Evolutionary conservation across 805 yeast genomes (phyloP).

Genomic region (Blastobotrys parvus): DNA sequence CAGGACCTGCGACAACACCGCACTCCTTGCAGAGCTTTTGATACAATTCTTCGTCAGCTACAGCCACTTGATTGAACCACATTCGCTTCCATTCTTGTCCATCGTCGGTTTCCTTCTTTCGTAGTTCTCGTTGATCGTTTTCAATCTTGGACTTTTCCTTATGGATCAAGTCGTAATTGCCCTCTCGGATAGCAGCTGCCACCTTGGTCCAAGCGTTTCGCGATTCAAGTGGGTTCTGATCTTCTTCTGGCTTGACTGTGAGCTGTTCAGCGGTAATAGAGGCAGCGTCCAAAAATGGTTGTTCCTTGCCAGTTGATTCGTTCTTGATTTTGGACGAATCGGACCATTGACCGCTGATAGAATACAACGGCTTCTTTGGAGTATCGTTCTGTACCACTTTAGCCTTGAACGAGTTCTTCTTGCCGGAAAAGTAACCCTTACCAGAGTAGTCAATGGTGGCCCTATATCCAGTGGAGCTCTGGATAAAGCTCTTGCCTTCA

Average conservation of each 20-base stretch:
- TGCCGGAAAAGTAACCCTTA: conserved; percentile 91
- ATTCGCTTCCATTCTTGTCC: conserved; percentile 67
- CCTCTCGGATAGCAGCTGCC: conserved; percentile 72
- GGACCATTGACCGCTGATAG: conserved; percentile 91
- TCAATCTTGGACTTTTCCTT: conserved; percentile 72
- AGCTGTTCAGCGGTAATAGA: conserved; percentile 44
- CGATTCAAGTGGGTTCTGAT: conserved; percentile 74
- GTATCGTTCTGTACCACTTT: conserved; percentile 57
- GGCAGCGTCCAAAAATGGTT: conserved; percentile 28
- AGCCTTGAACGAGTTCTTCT: conserved; percentile 87
- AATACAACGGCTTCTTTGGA: conserved; percentile 47
- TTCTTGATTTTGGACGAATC: conserved; percentile 57
- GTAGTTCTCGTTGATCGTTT: conserved; percentile 72
- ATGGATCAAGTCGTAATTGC: conserved; percentile 70
- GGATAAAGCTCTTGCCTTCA: conserved; percentile 81
- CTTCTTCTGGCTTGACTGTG: conserved; percentile 68
- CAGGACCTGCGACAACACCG: conserved; percentile 16
- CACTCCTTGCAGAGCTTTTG: conserved; percentile 11
- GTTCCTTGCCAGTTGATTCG: conserved; percentile 38
- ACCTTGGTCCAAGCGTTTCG: conserved; percentile 87
- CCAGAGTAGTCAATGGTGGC: conserved; percentile 77
- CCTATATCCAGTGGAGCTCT: conserved; percentile 68
- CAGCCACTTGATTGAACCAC: conserved; percentile 52
- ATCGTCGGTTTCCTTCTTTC: conserved; percentile 60
- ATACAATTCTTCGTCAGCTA: conserved; percentile 14